A percentile compares a stretch with the other conserved stretches of the same genome.
Evolutionary conservation across 768 basidiomycete species (phyloP).

Genomic region (Boletus tomentosulus): DNA sequence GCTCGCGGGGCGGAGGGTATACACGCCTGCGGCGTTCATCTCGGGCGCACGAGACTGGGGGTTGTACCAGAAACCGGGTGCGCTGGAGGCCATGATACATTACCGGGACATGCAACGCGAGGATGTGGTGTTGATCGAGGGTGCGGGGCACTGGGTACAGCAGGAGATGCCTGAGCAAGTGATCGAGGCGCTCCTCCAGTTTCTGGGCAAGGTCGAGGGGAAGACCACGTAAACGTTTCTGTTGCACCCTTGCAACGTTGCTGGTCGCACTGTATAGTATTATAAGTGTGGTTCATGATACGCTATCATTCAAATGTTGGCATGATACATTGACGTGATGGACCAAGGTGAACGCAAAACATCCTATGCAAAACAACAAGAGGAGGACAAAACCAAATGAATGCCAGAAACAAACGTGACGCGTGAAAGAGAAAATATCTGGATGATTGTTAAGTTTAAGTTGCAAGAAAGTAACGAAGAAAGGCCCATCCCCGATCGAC

Average conservation of each 20-base stretch:
- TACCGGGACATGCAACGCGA: constrained; percentile 35
- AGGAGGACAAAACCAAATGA: constrained; percentile 1
- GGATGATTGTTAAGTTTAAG: constrained; percentile 5
- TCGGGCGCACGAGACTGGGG: constrained; percentile 59
- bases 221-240: neutral
- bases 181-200: constrained; percentile 36
- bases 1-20: constrained; percentile 44
- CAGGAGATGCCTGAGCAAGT: constrained; percentile 49
- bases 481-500: neutral
- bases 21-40: constrained; percentile 55
- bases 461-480: neutral
- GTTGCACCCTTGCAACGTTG: neutral
- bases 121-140: constrained; percentile 48
- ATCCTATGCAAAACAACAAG: constrained; percentile 27
- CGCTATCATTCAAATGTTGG: constrained; percentile 13
- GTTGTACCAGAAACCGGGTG: constrained; percentile 50
- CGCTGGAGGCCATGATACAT: constrained; percentile 39
- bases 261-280: neutral
- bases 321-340: constrained; percentile 24
- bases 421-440: neutral
- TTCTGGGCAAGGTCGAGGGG: constrained; percentile 31
- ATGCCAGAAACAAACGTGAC: constrained; percentile 5
- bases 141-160: constrained; percentile 64
- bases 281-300: constrained; percentile 7
- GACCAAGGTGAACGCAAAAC: constrained; percentile 8